Percentiles rank a stretch among this genome's conserved stretches.
These are phyloP conservation scores for Hypoxylon fragiforme DNA, from an alignment of 495 filamentous ascomycete genomes.

Conservation along the genomic window DNA sequence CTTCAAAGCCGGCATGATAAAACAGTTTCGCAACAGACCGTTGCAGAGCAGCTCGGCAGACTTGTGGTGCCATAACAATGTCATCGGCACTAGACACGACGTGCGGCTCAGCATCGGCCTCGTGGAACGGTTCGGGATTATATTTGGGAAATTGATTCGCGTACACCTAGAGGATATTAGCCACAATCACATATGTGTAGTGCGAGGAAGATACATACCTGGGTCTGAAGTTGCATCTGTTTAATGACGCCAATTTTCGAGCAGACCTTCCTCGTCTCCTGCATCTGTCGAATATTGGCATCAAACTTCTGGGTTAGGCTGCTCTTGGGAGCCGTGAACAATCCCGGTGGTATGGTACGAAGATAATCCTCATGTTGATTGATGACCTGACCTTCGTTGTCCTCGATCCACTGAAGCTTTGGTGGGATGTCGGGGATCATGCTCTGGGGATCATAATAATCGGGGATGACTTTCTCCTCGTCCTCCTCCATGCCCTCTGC, in stretches of 20 bases:
- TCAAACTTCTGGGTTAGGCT: constrained; percentile 78
- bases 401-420: constrained; percentile 82
- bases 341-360: constrained; percentile 68
- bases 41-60: constrained; percentile 80
- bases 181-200: not conserved
- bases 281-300: constrained; percentile 91
- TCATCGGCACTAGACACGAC: constrained; percentile 86
- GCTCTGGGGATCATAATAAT: constrained; percentile 89
- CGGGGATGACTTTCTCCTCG: constrained; percentile 76
- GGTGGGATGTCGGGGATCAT: constrained; percentile 81
- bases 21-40: constrained; percentile 92
- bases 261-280: constrained; percentile 93
- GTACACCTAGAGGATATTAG: constrained; percentile 69
- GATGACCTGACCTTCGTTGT: constrained; percentile 80
- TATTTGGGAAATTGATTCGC: constrained; percentile 98
- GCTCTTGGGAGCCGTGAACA: constrained; percentile 79
- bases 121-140: constrained; percentile 85
- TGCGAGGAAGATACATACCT: constrained; percentile 58
- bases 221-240: constrained; percentile 98
- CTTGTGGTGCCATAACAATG: constrained; percentile 77
- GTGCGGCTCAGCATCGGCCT: constrained; percentile 80
- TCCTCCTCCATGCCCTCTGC: constrained; percentile 91
- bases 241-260: constrained; percentile 97
- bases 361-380: constrained; percentile 83
- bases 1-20: constrained; percentile 96